Base-by-base conservation (phyloP, 805 yeast species). In the Ogataea neopini region DNA sequence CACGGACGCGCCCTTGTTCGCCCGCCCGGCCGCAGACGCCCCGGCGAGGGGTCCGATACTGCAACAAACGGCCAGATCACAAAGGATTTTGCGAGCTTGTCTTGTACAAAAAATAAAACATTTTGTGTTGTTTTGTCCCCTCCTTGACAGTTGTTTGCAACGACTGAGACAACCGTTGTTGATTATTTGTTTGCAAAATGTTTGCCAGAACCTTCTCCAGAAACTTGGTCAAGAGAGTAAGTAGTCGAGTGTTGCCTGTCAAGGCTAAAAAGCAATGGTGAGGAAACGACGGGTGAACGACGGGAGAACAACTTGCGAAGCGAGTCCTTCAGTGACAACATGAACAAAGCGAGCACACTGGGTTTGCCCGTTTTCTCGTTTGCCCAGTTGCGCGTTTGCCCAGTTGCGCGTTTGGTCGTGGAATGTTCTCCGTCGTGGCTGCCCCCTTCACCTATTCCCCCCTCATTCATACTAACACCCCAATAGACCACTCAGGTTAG, bases 401-500 rank as follows among this genome's bases (percentile, higher is more conserved):
- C n/a, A n/a, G n/a, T n/a, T n/a, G n/a, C n/a, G n/a, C n/a, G n/a
- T n/a, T n/a, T n/a, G n/a, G n/a, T n/a, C n/a, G n/a, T n/a, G n/a
- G n/a, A n/a, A n/a, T n/a, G n/a, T n/a, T n/a, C n/a, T n/a, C 28
- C 28, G 9, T 25, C 28, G 9, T 25, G 28, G 9, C 28, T 7
- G 28, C 28, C 28, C 28, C 10, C 28, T 7, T 25, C 9, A 10
- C 28, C 23, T 20, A 17, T 14, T 18, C 17, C 17, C 8, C 10
- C 19, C 10, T 23, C 29, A 30, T 29, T 15, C 11, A 2, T 29
- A 42, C 48, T 47, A 48, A 47, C 42, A n/a, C 28, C 23, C 23
- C 25, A 35, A 38, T 44, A 57, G 47, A 43, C 54, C 34, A 49
- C 56, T 26, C 68, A 64, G 56, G 57, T 56, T 20, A 88, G 99